phyloP scores from a whole-genome alignment of 257 asterid species.

The Anisodus acutangulus region DNA sequence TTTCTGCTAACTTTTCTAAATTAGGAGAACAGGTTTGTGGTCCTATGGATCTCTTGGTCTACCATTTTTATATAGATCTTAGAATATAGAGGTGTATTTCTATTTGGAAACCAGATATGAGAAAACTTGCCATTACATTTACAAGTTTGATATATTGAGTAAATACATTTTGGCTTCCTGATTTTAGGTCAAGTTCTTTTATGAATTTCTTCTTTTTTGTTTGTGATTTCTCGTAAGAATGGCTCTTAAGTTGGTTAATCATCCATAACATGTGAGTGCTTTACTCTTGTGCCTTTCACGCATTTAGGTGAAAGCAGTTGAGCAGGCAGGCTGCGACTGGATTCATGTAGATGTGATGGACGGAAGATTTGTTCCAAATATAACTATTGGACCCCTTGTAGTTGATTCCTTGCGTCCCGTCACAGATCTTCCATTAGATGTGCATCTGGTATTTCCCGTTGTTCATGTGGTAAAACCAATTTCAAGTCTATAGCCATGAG shows the following conservation, averaged over 20 bases:
- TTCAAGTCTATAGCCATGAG: slow-evolving; percentile 31
- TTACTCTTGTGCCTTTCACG: slow-evolving; percentile 32
- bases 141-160: background rate
- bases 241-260: slow-evolving; percentile 14
- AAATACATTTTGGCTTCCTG: background rate
- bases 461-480: slow-evolving; percentile 28
- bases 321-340: slow-evolving; percentile 99
- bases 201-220: slow-evolving; percentile 7
- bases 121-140: background rate
- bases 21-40: slow-evolving; percentile 91
- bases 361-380: slow-evolving; percentile 96
- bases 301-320: slow-evolving; percentile 92
- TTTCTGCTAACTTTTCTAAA: slow-evolving; percentile 92
- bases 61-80: background rate
- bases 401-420: slow-evolving; percentile 94
- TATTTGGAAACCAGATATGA: background rate
- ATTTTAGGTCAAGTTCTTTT: slow-evolving; percentile 1
- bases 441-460: slow-evolving; percentile 77
- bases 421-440: slow-evolving; percentile 98
- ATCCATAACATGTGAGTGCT: slow-evolving; percentile 10
- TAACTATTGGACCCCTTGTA: slow-evolving; percentile 93
- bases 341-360: slow-evolving; percentile 99
- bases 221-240: background rate
- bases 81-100: background rate
- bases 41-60: background rate